Base-by-base conservation (phyloP, 306 rosid species). In the Sechiopsis laciniata region DNA sequence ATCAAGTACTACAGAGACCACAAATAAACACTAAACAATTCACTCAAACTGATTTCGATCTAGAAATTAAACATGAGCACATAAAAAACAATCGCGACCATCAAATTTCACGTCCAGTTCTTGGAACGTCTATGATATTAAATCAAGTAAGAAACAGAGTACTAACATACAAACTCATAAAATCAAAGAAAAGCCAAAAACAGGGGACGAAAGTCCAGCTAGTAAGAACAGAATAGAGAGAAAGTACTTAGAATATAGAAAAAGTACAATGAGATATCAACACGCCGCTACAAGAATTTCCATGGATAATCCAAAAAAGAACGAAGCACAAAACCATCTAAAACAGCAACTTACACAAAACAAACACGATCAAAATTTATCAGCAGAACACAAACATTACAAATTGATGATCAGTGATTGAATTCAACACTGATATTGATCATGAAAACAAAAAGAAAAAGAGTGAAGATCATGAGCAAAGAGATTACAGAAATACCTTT, bases 251-350 rank as follows among this genome's bases (percentile, higher is more conserved):
- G 5, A 32, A 32, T 32, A 32, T 7, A 62, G 15, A 11, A 10
- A 64, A 64, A 64, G 71, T 64, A 64, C 70, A n/a, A 35, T 16
- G 14, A 63, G 21, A 3, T 0, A 63, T 37, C 51, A 63, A 5
- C 70, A 37, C 9, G 26, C 10, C 21, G 29, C 45, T 16, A n/a
- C 10, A 64, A 35, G 15, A 54, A 22, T 8, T 42, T 19, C 35
- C 5, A 66, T 66, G 72, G 16, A 62, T 14, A 11, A 19, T 22
- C 35, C 16, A 66, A 66, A 66, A 55, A 66, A 40, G 55, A 66
- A 40, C 15, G 2, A 45, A 66, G 8, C 45, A 45, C 3, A 48
- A 13, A 66, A 20, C 6, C 21, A 22, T 58, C n/a, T 11, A 32
- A 32, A 32, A 26, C 32, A 26, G 32, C 1, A 26, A 26, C 32